Evolutionary conservation across 768 basidiomycete species (phyloP), one percentile per base, ranked within the genome.

Genomic region (Termitomyces sp.): DNA sequence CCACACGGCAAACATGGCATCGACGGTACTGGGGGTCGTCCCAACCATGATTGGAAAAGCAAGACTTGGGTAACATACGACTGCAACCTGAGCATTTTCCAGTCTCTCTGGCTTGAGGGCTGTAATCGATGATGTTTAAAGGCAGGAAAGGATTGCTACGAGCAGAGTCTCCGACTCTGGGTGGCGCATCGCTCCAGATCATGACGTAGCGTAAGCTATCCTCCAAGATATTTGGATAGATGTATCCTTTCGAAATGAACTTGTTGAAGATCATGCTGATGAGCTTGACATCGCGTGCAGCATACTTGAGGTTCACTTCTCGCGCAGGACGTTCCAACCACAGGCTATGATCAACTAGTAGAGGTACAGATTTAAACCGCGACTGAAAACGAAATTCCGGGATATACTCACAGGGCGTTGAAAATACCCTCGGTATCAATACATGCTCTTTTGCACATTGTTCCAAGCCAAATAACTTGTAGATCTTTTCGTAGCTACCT

Each of bases 121-220:
- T 1, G 20, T 24, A 36, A 24, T 60, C 49, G 5, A 56, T 29
- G 18, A 60, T 56, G 36, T 49, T 42, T 1, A 60, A 31, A 20
- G 39, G 36, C 4, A 60, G 42, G 3, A 60, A 24, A 13, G 50
- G 50, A 34, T 60, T 44, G 29, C 47, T 56, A 9, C 49, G 55
- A 44, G 43, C 46, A 3, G 10, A 18, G 12, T 56, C 36, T n/a
- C 13, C 32, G 2, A 1, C 2, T 16, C 20, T 39, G n/a, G 55
- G 16, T 46, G 18, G 42, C 27, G 29, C 37, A 29, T 60, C 55
- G 13, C 36, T 39, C 51, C 52, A 60, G 55, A 60, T 49, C 37
- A 46, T 34, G 16, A 57, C 46, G 34, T 60, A 60, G 50, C 46
- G 55, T 4, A 32, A 16, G 26, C 55, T 57, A 27, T 57, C 59